These are phyloP conservation scores for Dactylellina cionopaga DNA, from an alignment of 2,329 filamentous ascomycete genomes.

Conservation along the genomic window DNA sequence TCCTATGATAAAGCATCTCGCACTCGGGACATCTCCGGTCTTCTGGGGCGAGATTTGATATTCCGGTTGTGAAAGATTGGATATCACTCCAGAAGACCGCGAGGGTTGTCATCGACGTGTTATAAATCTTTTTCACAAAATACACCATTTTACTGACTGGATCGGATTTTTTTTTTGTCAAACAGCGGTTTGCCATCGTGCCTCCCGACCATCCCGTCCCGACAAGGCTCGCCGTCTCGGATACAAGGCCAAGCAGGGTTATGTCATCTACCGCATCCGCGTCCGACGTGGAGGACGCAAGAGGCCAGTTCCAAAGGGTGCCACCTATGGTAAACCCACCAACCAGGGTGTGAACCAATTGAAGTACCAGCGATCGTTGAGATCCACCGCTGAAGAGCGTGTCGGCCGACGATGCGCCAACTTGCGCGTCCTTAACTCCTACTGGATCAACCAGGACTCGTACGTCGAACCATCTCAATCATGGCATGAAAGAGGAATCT, in stretches of 20 bases:
- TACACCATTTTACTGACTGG: slow-evolving; percentile 36
- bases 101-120: slow-evolving; percentile 20
- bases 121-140: background rate
- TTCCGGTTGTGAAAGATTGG: slow-evolving; percentile 60
- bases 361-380: slow-evolving; percentile 99
- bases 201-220: slow-evolving; percentile 95
- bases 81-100: background rate
- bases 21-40: slow-evolving; percentile 63
- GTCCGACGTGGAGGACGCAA: slow-evolving; percentile 99
- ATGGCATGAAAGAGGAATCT: background rate
- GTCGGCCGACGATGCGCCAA: slow-evolving; percentile 99
- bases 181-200: slow-evolving; percentile 92
- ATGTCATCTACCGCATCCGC: slow-evolving; percentile 99
- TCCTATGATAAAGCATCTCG: slow-evolving; percentile 54
- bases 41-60: slow-evolving; percentile 71
- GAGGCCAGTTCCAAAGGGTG: slow-evolving; percentile 94
- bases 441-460: slow-evolving; percentile 99
- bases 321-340: slow-evolving; percentile 99
- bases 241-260: slow-evolving; percentile 99
- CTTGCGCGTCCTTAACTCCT: slow-evolving; percentile 98
- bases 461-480: slow-evolving; percentile 11
- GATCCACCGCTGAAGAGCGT: slow-evolving; percentile 98
- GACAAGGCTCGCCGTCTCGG: slow-evolving; percentile 99
- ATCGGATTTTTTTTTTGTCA: slow-evolving; percentile 88
- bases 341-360: slow-evolving; percentile 99